These are phyloP conservation scores for Filobasidium wieringae DNA, from an alignment of 768 basidiomycete species.

Conservation along the genomic window DNA sequence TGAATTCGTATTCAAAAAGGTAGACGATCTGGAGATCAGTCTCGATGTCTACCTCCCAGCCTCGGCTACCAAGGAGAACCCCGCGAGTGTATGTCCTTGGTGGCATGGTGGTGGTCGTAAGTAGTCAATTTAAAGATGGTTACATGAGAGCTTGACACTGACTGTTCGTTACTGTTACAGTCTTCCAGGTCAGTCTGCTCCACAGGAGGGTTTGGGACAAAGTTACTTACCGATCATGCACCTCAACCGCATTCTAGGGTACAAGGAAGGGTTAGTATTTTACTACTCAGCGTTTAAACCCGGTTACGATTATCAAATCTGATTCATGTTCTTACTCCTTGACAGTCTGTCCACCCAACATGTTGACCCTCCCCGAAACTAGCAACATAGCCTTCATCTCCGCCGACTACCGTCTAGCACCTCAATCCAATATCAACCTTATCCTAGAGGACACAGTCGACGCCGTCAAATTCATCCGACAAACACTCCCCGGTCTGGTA, in stretches of 20 bases:
- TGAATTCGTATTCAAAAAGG: conserved; percentile 4
- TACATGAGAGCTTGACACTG: background rate
- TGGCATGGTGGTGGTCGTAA: conserved; percentile 18
- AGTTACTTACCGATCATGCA: background rate
- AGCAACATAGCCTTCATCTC: conserved; percentile 5
- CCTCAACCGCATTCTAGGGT: background rate
- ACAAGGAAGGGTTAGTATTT: background rate
- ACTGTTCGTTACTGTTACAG: background rate
- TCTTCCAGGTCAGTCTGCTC: background rate
- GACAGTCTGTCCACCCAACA: background rate
- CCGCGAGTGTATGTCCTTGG: conserved; percentile 16
- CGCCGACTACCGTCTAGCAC: conserved; percentile 3
- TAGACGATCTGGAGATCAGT: conserved; percentile 16
- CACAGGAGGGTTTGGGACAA: background rate
- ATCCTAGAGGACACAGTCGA: background rate
- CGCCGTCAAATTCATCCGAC: background rate
- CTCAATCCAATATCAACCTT: background rate
- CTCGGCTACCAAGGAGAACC: conserved; percentile 6
- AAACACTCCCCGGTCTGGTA: background rate
- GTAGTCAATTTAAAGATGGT: background rate
- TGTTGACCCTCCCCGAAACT: background rate
- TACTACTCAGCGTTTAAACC: too few relatives aligned
- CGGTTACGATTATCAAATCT: too few relatives aligned
- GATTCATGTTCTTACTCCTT: background rate
- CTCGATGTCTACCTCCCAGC: conserved; percentile 14